Evolutionary conservation across 2,329 filamentous ascomycete species (phyloP).

Genomic region (Pseudogymnoascus sp.): DNA sequence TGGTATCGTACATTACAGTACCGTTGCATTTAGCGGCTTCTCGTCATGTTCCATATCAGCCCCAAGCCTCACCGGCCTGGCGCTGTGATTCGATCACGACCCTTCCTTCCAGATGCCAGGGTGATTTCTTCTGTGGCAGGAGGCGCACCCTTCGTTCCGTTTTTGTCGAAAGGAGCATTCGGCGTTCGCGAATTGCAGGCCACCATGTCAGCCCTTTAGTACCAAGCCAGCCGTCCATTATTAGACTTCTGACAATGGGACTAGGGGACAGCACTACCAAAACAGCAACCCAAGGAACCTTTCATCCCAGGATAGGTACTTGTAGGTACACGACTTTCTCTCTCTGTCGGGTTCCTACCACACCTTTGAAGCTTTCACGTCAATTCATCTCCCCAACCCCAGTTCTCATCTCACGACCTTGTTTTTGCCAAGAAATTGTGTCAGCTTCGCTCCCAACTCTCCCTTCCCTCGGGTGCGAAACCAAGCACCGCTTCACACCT

Average conservation of each 20-base stretch:
- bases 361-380: slow-evolving; percentile 1
- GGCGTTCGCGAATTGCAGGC: neutral
- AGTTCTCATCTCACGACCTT: neutral
- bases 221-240: neutral
- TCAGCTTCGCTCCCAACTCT: slow-evolving; percentile 2
- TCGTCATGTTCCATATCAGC: slow-evolving; percentile 1
- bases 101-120: slow-evolving; percentile 4
- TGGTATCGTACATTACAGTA: neutral
- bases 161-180: neutral
- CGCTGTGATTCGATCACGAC: neutral
- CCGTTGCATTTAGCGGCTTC: neutral
- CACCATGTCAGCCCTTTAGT: neutral
- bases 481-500: neutral
- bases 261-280: neutral
- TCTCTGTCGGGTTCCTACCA: neutral
- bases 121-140: neutral
- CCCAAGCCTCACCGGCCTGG: neutral
- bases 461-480: neutral
- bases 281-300: neutral
- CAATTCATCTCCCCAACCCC: slow-evolving; percentile 2
- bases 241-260: slow-evolving; percentile 4
- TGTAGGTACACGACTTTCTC: neutral
- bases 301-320: neutral
- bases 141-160: neutral
- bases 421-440: neutral